Evolutionary conservation across 2,329 filamentous ascomycete species (phyloP), one percentile per base, ranked within the genome.

Genomic region (Salinomyces thailandicus): DNA sequence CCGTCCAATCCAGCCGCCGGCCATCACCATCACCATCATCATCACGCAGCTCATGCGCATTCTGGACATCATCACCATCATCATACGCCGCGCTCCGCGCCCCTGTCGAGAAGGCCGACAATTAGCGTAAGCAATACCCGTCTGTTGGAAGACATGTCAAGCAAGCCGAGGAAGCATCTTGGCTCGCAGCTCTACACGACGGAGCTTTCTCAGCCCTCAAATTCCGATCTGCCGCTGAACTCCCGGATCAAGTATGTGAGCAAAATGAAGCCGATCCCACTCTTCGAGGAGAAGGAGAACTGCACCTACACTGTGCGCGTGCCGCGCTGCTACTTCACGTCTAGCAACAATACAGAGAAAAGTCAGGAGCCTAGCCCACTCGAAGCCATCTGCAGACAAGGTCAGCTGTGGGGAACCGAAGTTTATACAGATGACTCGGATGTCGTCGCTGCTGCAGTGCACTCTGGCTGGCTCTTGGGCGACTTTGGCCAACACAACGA

Each of bases 371-470:
- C 75, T 0, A 62, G 69, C 5, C 75, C 82, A 16, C 73, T 89
- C 18, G 83, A 91, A 55, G 84, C 93, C 47, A 87, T 96, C 35
- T 93, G 86, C 8, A 66, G 76, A 5, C 75, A 85, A 20, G 74
- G 81, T 14, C 83, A 84, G 5, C 60, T 98, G 0, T 98, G 89
- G 87, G 91, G 91, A 1, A 91, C 85, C 0, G 87, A 93, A 24
- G 73, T 98, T 5, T 96, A 96, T 56, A 93, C 86, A 0, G 91
- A 98, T 50, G 91, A 98, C 60, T 94, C 86, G 0, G 91, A 98
- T 54, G 77, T 91, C 1, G 73, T 98, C 16, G 89, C 86, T 0
- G 87, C 89, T 2, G 89, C 87, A 41, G 89, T 98, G 31, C 91
- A 98, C 58, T 79, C 79, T 2, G 91, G 91, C 3, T 96, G 86